phyloP scores from a whole-genome alignment of 2,329 filamentous ascomycete genomes.

The Lachnellula cervina region DNA sequence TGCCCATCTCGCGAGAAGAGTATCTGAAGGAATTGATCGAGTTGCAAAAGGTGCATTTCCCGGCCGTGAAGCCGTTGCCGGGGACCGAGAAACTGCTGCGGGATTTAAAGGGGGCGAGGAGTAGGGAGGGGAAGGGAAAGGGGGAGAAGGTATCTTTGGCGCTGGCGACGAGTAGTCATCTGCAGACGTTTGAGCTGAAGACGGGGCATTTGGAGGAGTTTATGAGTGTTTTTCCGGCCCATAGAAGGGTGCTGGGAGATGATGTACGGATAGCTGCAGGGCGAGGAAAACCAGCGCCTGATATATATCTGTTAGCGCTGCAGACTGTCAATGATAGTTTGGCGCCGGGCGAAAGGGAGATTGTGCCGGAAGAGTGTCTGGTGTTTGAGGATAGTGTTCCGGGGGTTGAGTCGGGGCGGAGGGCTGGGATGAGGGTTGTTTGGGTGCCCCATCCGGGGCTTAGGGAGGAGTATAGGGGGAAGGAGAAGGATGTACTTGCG shows the following conservation, averaged over 20 bases:
- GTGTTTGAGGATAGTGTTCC: slow-evolving; percentile 96
- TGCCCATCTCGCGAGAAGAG: slow-evolving; percentile 69
- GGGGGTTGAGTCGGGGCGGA: slow-evolving; percentile 82
- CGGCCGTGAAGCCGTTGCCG: slow-evolving; percentile 67
- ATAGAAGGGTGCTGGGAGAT: slow-evolving; percentile 79
- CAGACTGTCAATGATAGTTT: slow-evolving; percentile 76
- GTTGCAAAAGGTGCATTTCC: slow-evolving; percentile 70
- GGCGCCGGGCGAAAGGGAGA: slow-evolving; percentile 53
- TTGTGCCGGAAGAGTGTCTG: slow-evolving; percentile 80
- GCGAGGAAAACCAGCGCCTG: slow-evolving; percentile 87
- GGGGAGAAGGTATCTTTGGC: slow-evolving; percentile 61
- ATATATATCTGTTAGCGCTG: slow-evolving; percentile 88
- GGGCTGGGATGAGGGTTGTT: slow-evolving; percentile 90
- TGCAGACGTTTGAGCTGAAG: slow-evolving; percentile 36
- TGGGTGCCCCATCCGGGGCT: slow-evolving; percentile 87
- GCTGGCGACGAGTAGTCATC: slow-evolving; percentile 67
- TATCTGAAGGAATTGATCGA: slow-evolving; percentile 55
- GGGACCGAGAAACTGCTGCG: slow-evolving; percentile 68
- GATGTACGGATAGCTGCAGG: slow-evolving; percentile 72
- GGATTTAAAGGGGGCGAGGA: slow-evolving; percentile 40
- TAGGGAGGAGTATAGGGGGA: slow-evolving; percentile 67
- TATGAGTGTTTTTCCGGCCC: slow-evolving; percentile 60
- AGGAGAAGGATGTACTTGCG: slow-evolving; percentile 77
- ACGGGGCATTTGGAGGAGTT: slow-evolving; percentile 49
- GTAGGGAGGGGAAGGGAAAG: slow-evolving; percentile 35